These are phyloP conservation scores for Sclerotinia nivalis DNA, from an alignment of 2,329 filamentous ascomycete species.

Conservation along the genomic window DNA sequence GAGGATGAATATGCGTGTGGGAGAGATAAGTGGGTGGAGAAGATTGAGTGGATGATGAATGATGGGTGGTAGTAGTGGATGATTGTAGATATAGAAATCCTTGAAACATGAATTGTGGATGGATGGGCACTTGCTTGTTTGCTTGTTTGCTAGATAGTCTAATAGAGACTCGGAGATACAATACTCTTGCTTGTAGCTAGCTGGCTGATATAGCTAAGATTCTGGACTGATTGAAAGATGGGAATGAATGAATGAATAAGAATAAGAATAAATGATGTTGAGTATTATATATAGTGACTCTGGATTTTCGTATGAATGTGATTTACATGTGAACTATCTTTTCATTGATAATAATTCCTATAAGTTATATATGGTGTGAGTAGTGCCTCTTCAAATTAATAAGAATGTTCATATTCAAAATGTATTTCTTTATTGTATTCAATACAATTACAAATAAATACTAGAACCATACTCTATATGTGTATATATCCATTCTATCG, in stretches of 20 bases:
- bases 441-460: too few relatives aligned
- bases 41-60: neutral
- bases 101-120: conserved; percentile 3
- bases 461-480: too few relatives aligned
- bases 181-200: neutral
- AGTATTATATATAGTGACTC: neutral
- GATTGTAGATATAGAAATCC: conserved; percentile 4
- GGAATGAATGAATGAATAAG: too few relatives aligned
- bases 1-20: neutral
- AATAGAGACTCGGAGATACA: neutral
- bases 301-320: neutral
- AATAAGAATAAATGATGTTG: neutral
- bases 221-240: neutral
- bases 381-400: too few relatives aligned
- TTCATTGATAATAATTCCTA: too few relatives aligned
- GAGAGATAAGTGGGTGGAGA: neutral
- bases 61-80: neutral
- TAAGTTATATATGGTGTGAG: too few relatives aligned
- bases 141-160: neutral
- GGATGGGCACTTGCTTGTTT: conserved; percentile 5
- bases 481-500: too few relatives aligned
- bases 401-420: too few relatives aligned
- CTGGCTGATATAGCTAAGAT: neutral
- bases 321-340: too few relatives aligned
- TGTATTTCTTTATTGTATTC: too few relatives aligned